phyloP scores from a whole-genome alignment of 257 asterid species.

The Capsicum rhomboideum region DNA sequence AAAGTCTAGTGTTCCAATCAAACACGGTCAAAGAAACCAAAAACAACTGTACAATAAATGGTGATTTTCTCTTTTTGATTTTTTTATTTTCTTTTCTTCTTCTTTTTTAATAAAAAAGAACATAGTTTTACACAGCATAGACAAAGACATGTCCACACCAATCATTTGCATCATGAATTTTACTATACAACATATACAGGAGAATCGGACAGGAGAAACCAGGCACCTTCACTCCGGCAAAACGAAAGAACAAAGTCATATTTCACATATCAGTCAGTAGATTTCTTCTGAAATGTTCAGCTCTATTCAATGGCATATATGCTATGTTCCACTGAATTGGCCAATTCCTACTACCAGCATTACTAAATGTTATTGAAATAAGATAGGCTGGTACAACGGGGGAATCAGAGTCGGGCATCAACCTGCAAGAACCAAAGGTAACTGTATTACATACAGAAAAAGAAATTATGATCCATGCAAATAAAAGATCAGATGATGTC shows the following conservation, averaged over 20 bases:
- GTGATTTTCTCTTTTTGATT: not conserved
- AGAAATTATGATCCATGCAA: not conserved
- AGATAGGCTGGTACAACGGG: not conserved
- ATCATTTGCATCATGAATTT: conserved; percentile 18
- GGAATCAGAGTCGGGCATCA: conserved; percentile 3
- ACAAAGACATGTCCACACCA: conserved; percentile 17
- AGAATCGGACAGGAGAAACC: conserved; percentile 12
- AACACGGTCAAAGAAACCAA: not conserved
- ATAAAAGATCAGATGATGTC: not conserved
- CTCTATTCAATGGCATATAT: not conserved
- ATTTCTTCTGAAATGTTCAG: conserved; percentile 5
- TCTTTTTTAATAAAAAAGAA: not conserved
- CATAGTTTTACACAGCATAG: conserved; percentile 6
- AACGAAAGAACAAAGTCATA: conserved; percentile 10
- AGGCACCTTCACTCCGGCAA: conserved; percentile 11
- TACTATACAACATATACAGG: conserved; percentile 32
- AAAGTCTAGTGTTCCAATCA: not conserved
- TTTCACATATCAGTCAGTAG: conserved; percentile 23
- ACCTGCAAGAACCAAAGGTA: conserved; percentile 12
- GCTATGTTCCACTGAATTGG: not conserved
- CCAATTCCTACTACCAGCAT: not conserved
- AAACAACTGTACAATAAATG: not conserved
- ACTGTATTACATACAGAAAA: not conserved
- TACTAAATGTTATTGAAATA: not conserved
- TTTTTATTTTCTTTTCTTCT: not conserved